Conservation (phyloP, 2,329 filamentous ascomycete species). For the Colletotrichum gloeosporioides region DNA sequence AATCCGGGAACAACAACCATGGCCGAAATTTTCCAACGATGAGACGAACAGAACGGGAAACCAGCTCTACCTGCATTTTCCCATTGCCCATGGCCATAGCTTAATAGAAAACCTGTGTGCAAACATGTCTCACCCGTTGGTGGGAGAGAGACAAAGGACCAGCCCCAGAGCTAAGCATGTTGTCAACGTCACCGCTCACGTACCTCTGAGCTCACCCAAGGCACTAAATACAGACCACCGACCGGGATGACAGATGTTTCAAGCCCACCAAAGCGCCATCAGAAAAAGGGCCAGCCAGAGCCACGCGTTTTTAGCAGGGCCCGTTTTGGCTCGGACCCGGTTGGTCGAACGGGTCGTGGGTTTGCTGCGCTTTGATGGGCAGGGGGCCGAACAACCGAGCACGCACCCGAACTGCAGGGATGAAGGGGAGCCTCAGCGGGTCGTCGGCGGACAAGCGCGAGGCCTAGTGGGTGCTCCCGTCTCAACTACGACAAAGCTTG, state of each 20-base stretch:
- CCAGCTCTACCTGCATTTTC: neutral
- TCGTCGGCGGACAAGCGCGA: neutral
- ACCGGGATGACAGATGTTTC: neutral
- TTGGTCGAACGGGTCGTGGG: neutral
- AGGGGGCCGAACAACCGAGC: neutral
- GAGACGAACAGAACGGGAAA: neutral
- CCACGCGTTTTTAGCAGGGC: neutral
- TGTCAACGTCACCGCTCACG: neutral
- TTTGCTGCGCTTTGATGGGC: slow-evolving; percentile 2
- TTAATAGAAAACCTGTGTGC: neutral
- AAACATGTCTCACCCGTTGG: neutral
- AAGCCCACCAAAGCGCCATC: neutral
- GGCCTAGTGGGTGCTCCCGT: neutral
- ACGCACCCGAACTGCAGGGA: neutral
- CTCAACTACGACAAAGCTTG: neutral
- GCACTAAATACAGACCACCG: neutral
- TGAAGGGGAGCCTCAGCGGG: neutral
- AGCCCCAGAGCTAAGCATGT: neutral
- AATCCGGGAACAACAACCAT: neutral
- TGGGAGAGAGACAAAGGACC: neutral
- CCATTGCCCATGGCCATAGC: neutral
- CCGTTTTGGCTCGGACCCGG: neutral
- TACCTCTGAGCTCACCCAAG: neutral
- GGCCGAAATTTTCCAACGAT: neutral
- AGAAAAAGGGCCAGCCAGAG: neutral